Evolutionary conservation across 2,329 filamentous ascomycete species (phyloP).

Genomic region (Scedosporium minutisporum): DNA sequence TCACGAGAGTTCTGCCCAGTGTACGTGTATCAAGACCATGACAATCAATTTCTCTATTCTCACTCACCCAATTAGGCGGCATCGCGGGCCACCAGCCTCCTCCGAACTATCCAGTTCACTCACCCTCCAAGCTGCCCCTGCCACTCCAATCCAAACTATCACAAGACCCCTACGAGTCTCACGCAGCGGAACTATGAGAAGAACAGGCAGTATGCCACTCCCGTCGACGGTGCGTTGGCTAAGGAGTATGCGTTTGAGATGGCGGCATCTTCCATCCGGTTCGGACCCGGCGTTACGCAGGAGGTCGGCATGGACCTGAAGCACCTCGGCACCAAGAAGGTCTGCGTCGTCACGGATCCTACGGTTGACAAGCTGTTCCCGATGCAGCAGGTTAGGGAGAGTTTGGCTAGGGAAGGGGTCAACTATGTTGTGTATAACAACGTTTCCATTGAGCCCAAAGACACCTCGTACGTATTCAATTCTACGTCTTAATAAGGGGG

Average conservation of each 20-base stretch:
- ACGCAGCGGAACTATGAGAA: constrained; percentile 28
- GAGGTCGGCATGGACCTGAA: constrained; percentile 97
- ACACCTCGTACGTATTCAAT: constrained; percentile 59
- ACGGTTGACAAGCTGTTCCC: constrained; percentile 76
- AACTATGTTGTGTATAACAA: constrained; percentile 73
- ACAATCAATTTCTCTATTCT: not conserved
- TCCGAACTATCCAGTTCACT: constrained; percentile 83
- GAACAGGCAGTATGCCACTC: constrained; percentile 58
- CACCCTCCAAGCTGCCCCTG: constrained; percentile 86
- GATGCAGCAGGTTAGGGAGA: constrained; percentile 82
- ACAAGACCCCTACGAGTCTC: constrained; percentile 54
- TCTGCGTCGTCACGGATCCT: constrained; percentile 84
- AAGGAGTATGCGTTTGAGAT: constrained; percentile 99
- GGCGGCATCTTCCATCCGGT: constrained; percentile 90
- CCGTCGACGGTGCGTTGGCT: constrained; percentile 31
- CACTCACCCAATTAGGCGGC: constrained; percentile 34
- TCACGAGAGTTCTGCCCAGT: not conserved
- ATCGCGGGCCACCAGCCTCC: constrained; percentile 57
- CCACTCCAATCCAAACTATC: constrained; percentile 78
- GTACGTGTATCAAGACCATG: constrained; percentile 3
- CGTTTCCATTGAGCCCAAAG: constrained; percentile 84
- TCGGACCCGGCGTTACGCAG: constrained; percentile 84
- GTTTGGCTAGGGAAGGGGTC: constrained; percentile 67
- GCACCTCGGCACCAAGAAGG: constrained; percentile 78
- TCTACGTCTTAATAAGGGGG: not conserved